Evolutionary conservation across 2,329 filamentous ascomycete genomes (phyloP), one percentile per base, ranked within the genome.

Genomic region (Trichoderma sp.): DNA sequence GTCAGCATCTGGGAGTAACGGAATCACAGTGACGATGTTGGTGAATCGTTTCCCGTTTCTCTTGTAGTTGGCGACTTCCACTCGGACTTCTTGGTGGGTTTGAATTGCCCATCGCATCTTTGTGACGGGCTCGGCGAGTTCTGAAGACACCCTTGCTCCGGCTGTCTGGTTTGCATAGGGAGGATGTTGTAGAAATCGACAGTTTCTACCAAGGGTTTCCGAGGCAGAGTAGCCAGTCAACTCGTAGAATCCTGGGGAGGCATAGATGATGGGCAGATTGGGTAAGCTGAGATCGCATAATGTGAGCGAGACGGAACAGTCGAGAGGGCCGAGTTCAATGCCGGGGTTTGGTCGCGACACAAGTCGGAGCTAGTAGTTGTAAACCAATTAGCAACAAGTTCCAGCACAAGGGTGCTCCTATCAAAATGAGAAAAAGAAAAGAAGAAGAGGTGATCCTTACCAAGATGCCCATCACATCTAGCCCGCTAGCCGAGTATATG

Each of bases 1-100:
- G 16, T 85, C 82, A 1, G 85, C 84, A 51, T 92, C 87, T 85
- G 89, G 91, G 2, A 83, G 81, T 39, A 97, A 88, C 0, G 93
- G 93, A 65, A 97, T 91, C 83, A 96, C 93, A n/a, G 91, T 93
- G 64, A 97, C 83, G 14, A 94, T 77, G 73, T 97, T 97, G 83
- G 90, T 90, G 76, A 97, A 97, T 0, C 85, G 85, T 73, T 92
- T 86, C 0, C 94, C 93, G 61, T 91, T 89, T 80, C 93, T 92
- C 71, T 91, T 88, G 77, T 94, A 97, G 76, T 97, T 97, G 76
- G 90, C 89, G 16, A 97, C 77, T 43, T 81, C 75, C 5, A 85
- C 72, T 66, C 85, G 83, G 5, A 86, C 74, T 74, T 88, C 86
- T 34, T 75, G 69, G 52, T 81, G 79, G 3, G 74, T 70, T n/a